phyloP scores from a whole-genome alignment of 208 protist genomes.

The Trypanosoma mega region DNA sequence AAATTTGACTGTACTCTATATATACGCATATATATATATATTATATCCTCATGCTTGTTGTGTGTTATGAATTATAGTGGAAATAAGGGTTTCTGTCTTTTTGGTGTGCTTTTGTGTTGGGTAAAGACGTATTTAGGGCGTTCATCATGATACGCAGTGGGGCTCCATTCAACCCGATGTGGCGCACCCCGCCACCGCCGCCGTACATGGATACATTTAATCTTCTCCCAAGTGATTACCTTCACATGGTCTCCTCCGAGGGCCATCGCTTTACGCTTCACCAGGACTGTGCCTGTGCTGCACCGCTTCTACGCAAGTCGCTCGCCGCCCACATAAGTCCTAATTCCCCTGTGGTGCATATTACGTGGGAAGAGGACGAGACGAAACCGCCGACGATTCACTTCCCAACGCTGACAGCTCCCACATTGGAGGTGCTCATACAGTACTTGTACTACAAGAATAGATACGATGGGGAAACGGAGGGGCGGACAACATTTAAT shows the following conservation, averaged over 20 bases:
- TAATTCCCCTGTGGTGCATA: slow-evolving; percentile 31
- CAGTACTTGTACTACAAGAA: slow-evolving; percentile 88
- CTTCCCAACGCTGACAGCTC: slow-evolving; percentile 49
- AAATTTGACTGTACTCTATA: too few relatives aligned
- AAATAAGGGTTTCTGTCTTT: too few relatives aligned
- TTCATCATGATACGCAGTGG: slow-evolving; percentile 51
- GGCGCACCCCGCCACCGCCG: slow-evolving; percentile 78
- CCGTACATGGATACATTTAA: slow-evolving; percentile 70
- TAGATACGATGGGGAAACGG: slow-evolving; percentile 59
- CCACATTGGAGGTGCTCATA: slow-evolving; percentile 60
- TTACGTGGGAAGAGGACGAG: slow-evolving; percentile 24
- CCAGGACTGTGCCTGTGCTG: slow-evolving; percentile 54
- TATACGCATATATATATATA: too few relatives aligned
- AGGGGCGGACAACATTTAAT: slow-evolving; percentile 54
- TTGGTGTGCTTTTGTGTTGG: too few relatives aligned
- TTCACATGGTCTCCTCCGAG: slow-evolving; percentile 37
- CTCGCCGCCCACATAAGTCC: slow-evolving; percentile 44
- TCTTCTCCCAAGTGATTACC: slow-evolving; percentile 59
- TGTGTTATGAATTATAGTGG: too few relatives aligned
- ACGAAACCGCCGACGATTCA: slow-evolving; percentile 22
- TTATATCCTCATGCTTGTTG: too few relatives aligned
- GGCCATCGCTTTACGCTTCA: slow-evolving; percentile 50
- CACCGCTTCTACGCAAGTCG: slow-evolving; percentile 55
- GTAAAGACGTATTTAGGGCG: too few relatives aligned
- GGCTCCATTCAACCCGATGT: slow-evolving; percentile 82